Base-by-base conservation (phyloP, 352 stramenopile species). In the Phytopythium sindhum region DNA sequence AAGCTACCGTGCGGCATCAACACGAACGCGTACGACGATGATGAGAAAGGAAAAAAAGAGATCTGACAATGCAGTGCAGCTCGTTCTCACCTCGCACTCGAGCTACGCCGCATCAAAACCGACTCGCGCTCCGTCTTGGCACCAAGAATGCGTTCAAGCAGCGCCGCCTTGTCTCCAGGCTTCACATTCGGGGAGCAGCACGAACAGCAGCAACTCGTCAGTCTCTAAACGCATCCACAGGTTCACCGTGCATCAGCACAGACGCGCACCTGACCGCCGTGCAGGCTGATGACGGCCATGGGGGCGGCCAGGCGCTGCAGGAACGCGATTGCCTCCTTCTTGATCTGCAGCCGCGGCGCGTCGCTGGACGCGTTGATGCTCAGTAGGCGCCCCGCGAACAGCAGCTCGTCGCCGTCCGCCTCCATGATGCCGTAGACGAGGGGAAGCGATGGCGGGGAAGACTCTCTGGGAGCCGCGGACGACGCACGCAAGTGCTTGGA, bases 291-390 rank as follows among this genome's bases (percentile, higher is more conserved):
- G 56, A 91, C 75, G 29, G 84, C 65, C 54, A 95, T 63, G 26
- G 86, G 73, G 23, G 89, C 86, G 0, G 78, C 75, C 47, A 93
- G 72, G 15, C 77, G 77, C 71, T 93, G 81, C 15, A 94, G 71
- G 62, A 93, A 93, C 8, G 71, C 80, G 15, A 93, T 83, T 21
- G 86, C 75, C 14, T 88, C 77, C 55, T 85, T 78, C 59, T 94
- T 67, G 51, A 93, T 83, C 67, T 93, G 80, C 56, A 93, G 75
- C 44, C 80, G 68, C 19, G 51, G 51, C 7, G 33, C 70, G n/a
- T 57, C 66, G 17, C 72, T 72, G 17, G 70, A 71, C 14, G 67
- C 60, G 52, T 73, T 75, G 60, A 90, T 65, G 51, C 71, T 81
- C 67, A 94, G 74, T 50, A 94, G 61, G 4, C 70, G 75, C 14